Conservation (phyloP, 805 yeast genomes). For the Sugiyamaella chiloensis region DNA sequence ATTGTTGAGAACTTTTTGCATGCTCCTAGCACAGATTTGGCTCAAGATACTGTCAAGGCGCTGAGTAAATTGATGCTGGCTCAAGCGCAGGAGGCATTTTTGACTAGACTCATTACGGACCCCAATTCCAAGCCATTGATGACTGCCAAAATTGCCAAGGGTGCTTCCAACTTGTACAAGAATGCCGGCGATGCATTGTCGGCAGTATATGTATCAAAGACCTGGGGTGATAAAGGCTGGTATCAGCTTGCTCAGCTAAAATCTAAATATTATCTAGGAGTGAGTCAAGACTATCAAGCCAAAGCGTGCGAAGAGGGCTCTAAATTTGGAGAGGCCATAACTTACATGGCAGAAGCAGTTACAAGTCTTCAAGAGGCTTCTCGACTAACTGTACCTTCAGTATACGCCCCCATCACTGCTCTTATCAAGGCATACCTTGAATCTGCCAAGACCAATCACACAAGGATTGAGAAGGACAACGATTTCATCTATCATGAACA, state of each 20-base stretch:
- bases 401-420: slow-evolving; percentile 22
- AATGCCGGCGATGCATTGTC: slow-evolving; percentile 46
- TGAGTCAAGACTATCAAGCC: slow-evolving; percentile 61
- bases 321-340: slow-evolving; percentile 76
- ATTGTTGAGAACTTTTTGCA: slow-evolving; percentile 79
- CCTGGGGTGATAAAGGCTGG: slow-evolving; percentile 49
- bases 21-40: slow-evolving; percentile 79
- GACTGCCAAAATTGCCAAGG: slow-evolving; percentile 68
- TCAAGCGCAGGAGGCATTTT: slow-evolving; percentile 85
- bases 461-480: slow-evolving; percentile 67
- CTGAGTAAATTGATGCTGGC: slow-evolving; percentile 68
- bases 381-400: slow-evolving; percentile 16
- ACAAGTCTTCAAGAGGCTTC: slow-evolving; percentile 29
- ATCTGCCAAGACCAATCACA: slow-evolving; percentile 31
- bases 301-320: slow-evolving; percentile 49
- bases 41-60: slow-evolving; percentile 63
- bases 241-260: slow-evolving; percentile 53
- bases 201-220: slow-evolving; percentile 28
- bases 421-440: slow-evolving; percentile 26
- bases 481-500: slow-evolving; percentile 83
- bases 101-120: slow-evolving; percentile 52
- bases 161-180: slow-evolving; percentile 55
- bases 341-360: slow-evolving; percentile 52
- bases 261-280: slow-evolving; percentile 50
- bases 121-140: slow-evolving; percentile 56